Conservation (phyloP, 139 green algal species). For the Chlorella sorokiniana region DNA sequence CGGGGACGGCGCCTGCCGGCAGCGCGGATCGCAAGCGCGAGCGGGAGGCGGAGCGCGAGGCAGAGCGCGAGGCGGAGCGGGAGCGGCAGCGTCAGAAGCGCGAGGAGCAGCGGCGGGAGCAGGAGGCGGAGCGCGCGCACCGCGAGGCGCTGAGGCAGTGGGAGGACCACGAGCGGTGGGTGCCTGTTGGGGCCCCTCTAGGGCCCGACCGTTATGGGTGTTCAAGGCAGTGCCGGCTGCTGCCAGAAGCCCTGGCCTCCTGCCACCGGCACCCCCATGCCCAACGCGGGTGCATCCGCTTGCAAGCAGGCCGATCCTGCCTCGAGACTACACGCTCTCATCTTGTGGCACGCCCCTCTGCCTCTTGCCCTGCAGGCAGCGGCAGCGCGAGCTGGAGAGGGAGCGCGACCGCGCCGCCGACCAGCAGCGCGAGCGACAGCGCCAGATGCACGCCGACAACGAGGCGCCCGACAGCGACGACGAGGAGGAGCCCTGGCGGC, state of each 20-base stretch:
- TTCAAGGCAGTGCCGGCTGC: too few species aligned
- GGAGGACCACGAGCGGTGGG: conserved; percentile 58
- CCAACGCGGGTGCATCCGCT: too few species aligned
- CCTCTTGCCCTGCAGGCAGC: conserved; percentile 39
- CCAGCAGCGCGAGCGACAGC: conserved; percentile 46
- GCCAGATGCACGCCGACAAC: conserved; percentile 54
- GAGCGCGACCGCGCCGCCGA: conserved; percentile 42
- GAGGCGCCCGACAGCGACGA: conserved; percentile 63
- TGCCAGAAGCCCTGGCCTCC: too few species aligned
- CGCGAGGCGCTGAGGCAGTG: conserved; percentile 57
- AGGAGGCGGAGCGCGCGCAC: conserved; percentile 59
- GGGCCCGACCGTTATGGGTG: too few species aligned
- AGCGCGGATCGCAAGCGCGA: conserved; percentile 9
- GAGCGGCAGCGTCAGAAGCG: conserved; percentile 56
- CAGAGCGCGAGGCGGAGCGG: conserved; percentile 42
- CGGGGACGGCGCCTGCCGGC: neutral
- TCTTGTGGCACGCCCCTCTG: neutral
- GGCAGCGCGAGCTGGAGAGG: conserved; percentile 51
- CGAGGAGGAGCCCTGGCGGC: conserved; percentile 61
- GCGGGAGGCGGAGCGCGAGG: conserved; percentile 7
- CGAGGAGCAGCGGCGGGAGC: conserved; percentile 28
- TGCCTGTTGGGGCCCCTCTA: too few species aligned
- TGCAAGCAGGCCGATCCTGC: too few species aligned
- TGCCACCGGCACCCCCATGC: too few species aligned
- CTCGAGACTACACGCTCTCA: too few species aligned